A percentile compares a stretch with the other conserved stretches of the same genome.
Conservation (phyloP, 2,329 filamentous ascomycete species). For the Nothomitra cinnamomea region DNA sequence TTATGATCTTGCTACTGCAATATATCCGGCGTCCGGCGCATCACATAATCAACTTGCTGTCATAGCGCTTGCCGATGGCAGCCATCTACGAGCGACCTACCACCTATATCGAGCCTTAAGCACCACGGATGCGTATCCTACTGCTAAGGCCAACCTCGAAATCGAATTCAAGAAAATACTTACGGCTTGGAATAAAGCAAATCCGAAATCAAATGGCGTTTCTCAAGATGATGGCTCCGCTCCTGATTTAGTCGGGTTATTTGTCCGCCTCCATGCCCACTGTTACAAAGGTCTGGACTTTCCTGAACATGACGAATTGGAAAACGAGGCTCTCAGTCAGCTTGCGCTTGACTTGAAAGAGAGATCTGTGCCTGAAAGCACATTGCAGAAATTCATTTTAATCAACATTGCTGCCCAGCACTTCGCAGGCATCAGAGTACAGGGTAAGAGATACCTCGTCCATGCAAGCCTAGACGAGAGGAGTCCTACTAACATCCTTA, state of each 20-base stretch:
- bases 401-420: slow-evolving; percentile 77
- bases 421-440: slow-evolving; percentile 44
- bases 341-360: slow-evolving; percentile 57
- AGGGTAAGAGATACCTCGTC: slow-evolving; percentile 28
- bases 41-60: slow-evolving; percentile 86
- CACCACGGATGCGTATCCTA: slow-evolving; percentile 55
- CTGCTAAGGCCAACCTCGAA: slow-evolving; percentile 60
- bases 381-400: slow-evolving; percentile 62
- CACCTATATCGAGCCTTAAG: slow-evolving; percentile 74
- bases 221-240: slow-evolving; percentile 27
- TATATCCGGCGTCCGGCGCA: slow-evolving; percentile 62
- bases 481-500: background rate
- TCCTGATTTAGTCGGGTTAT: slow-evolving; percentile 59
- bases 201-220: slow-evolving; percentile 27
- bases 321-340: slow-evolving; percentile 69
- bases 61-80: slow-evolving; percentile 58
- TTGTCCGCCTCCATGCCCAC: slow-evolving; percentile 69
- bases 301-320: slow-evolving; percentile 59
- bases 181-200: slow-evolving; percentile 36
- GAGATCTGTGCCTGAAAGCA: slow-evolving; percentile 38
- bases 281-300: slow-evolving; percentile 67
- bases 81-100: slow-evolving; percentile 75
- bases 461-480: slow-evolving; percentile 1
- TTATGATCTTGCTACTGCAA: slow-evolving; percentile 63
- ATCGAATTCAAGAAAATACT: slow-evolving; percentile 57